These are phyloP conservation scores for Henckelia pumila DNA, from an alignment of 257 asterid species.

Conservation along the genomic window DNA sequence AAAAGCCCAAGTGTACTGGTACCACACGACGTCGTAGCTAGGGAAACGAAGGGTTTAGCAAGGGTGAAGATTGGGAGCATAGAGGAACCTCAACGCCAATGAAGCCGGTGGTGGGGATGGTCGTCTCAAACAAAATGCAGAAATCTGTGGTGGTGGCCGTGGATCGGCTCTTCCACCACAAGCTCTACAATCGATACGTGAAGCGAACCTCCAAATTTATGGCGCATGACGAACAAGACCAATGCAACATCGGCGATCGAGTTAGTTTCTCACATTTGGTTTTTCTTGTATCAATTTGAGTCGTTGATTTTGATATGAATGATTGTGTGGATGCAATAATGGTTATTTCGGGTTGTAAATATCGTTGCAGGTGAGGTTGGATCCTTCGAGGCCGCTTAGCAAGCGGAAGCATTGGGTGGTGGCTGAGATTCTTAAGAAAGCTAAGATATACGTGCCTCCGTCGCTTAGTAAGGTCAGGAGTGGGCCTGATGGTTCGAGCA, in stretches of 20 bases:
- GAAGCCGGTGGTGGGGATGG: constrained; percentile 86
- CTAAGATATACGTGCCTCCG: constrained; percentile 60
- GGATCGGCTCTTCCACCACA: constrained; percentile 77
- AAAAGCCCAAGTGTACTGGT: constrained; percentile 4
- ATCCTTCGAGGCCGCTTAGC: constrained; percentile 87
- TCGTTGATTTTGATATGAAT: background rate
- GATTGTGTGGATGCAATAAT: background rate
- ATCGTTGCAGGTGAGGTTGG: constrained; percentile 64
- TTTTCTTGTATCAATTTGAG: background rate
- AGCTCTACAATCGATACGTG: constrained; percentile 75
- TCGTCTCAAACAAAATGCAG: constrained; percentile 87
- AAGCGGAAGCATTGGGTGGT: constrained; percentile 74
- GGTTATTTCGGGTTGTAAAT: background rate
- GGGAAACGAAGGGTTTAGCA: constrained; percentile 23
- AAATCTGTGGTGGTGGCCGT: constrained; percentile 94
- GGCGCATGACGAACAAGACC: constrained; percentile 80
- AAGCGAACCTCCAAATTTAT: constrained; percentile 91
- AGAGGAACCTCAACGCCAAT: constrained; percentile 25
- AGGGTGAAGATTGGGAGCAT: background rate
- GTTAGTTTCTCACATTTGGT: constrained; percentile 29
- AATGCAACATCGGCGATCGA: constrained; percentile 77
- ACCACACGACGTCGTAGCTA: constrained; percentile 34
- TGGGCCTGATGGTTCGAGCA: constrained; percentile 24
- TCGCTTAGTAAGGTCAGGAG: constrained; percentile 27
- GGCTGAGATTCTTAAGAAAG: constrained; percentile 76